Evolutionary conservation across 2,329 filamentous ascomycete genomes (phyloP).

Genomic region (Apiospora sp.): DNA sequence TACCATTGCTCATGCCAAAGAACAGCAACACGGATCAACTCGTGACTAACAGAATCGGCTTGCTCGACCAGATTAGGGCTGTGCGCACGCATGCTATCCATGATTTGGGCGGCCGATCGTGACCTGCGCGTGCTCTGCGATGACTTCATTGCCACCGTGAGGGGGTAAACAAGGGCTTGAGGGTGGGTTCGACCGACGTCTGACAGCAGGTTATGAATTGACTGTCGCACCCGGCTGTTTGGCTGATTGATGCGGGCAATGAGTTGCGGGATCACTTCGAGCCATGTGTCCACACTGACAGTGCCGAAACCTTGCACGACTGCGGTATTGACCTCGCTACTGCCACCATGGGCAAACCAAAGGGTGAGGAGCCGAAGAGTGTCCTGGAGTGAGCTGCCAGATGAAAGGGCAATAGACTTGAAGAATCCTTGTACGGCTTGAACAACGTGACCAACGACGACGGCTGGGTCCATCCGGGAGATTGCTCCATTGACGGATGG

Average conservation of each 20-base stretch:
- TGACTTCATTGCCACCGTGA: constrained; percentile 98
- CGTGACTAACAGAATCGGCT: constrained; percentile 92
- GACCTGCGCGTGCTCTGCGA: constrained; percentile 81
- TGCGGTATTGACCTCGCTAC: constrained; percentile 84
- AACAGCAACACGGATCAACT: constrained; percentile 95
- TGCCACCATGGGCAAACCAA: constrained; percentile 94
- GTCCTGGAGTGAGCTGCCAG: constrained; percentile 92
- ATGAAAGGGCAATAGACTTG: constrained; percentile 92
- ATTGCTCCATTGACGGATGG: constrained; percentile 46
- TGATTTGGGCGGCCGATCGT: constrained; percentile 88
- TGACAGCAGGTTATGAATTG: constrained; percentile 89
- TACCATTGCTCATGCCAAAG: constrained; percentile 99
- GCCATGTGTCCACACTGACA: constrained; percentile 97
- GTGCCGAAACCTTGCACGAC: constrained; percentile 91
- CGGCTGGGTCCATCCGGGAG: constrained; percentile 67
- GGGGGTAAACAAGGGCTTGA: constrained; percentile 93
- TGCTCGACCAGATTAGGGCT: constrained; percentile 93
- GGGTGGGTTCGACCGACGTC: constrained; percentile 95
- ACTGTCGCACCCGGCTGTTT: constrained; percentile 84
- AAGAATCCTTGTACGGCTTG: constrained; percentile 97
- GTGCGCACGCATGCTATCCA: constrained; percentile 98
- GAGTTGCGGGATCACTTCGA: constrained; percentile 96
- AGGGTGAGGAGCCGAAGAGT: constrained; percentile 90
- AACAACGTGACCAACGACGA: constrained; percentile 87
- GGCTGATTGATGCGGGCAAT: constrained; percentile 98